phyloP scores from a whole-genome alignment of 352 stramenopile genomes.

The Saprolegnia parasitica region DNA sequence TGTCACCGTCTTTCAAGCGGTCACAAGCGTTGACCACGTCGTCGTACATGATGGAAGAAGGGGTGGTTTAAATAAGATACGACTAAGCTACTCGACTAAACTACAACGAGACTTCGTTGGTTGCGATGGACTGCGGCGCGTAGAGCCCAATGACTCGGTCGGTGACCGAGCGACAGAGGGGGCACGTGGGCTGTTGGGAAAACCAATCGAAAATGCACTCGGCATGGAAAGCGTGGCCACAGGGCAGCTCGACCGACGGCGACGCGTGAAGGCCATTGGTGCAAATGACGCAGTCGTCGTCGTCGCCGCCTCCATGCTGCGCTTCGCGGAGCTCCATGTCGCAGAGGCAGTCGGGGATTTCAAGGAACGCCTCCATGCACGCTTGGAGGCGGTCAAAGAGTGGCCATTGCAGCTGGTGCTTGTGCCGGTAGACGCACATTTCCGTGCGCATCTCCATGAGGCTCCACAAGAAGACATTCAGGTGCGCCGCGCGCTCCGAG shows the following conservation, averaged over 20 bases:
- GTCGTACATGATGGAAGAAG: too few species aligned
- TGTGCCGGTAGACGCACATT: conserved; percentile 1
- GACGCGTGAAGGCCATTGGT: neutral
- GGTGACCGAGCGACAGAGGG: neutral
- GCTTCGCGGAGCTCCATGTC: conserved; percentile 6
- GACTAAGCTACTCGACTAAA: too few species aligned
- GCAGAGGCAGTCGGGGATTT: neutral
- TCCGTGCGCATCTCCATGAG: conserved; percentile 15
- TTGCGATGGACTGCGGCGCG: neutral
- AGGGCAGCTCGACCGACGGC: neutral
- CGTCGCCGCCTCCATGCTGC: neutral
- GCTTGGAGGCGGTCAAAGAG: conserved; percentile 1
- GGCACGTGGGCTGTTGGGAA: neutral
- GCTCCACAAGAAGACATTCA: conserved; percentile 1
- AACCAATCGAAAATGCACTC: conserved; percentile 15
- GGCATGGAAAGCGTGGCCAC: conserved; percentile 8
- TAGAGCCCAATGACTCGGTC: conserved; percentile 1
- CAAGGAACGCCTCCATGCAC: conserved; percentile 10
- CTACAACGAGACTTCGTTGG: too few species aligned
- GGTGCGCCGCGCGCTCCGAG: neutral
- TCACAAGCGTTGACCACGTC: too few species aligned
- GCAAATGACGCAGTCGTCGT: neutral
- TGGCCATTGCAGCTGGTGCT: conserved; percentile 2
- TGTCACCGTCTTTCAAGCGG: too few species aligned
- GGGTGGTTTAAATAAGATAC: too few species aligned